Base-by-base conservation (phyloP, 768 basidiomycete genomes). In the Tricholoma terreum region DNA sequence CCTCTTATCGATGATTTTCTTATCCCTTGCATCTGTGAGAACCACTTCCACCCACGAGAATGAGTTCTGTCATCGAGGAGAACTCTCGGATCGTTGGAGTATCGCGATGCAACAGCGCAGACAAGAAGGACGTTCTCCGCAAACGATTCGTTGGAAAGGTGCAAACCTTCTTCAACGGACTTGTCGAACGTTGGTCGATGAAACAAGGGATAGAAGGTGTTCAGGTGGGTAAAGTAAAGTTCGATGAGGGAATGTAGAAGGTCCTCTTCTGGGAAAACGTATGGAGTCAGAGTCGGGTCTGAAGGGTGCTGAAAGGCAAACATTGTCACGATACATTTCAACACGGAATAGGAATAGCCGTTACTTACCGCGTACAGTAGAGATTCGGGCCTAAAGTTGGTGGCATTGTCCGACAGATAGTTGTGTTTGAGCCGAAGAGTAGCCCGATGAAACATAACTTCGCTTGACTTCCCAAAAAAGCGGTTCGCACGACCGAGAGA, bases 121-220 rank as follows among this genome's bases (percentile, higher is more conserved):
- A 92, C 80, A 2, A 90, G 75, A 3, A 93, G 74, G 15, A 90
- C 78, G 0, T 80, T 79, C 3, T 78, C 69, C 0, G 79, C 82
- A 66, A 94, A 92, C 0, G 73, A 63, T 0, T 73, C 48, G 55
- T 89, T 75, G 1, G 66, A 69, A 15, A 76, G 68, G 62, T 90
- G 84, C 2, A 84, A 63, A 0, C 79, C 80, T 6, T 81, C 76
- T 1, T 63, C 63, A 22, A 87, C 62, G 14, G 75, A 73, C 12
- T 75, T 72, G 36, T 86, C 78, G 61, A 94, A 90, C 5, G 82
- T 82, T 0, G 84, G 84, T 6, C 84, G 80, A 63, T 94, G 91
- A 3, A 96, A 73, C 1, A 94, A 73, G 1, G 92, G 90, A 0
- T 82, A 65, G 53, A 80, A 75, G 21, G 75, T 61, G 63, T 92